Evolutionary conservation across 805 yeast species (phyloP).

Genomic region (Teunomyces pallodes): DNA sequence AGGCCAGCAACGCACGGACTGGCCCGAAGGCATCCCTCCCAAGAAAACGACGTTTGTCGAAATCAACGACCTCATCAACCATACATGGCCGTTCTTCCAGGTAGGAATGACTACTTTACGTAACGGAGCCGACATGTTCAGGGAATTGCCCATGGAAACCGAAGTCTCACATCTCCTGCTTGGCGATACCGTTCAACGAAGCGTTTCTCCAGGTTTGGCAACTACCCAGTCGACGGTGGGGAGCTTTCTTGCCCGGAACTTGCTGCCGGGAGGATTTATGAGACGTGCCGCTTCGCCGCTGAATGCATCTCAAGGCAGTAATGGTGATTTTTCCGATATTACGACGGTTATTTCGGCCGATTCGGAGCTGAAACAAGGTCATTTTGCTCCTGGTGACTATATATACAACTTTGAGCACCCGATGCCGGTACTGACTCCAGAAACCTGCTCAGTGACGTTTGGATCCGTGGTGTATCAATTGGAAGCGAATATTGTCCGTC

Average conservation of each 20-base stretch:
- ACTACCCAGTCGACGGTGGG: conserved; percentile 5
- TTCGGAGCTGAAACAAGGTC: conserved; percentile 25
- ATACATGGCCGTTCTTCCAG: conserved; percentile 87
- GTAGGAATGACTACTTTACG: conserved; percentile 22
- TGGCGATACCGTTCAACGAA: conserved; percentile 23
- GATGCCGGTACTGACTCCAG: conserved; percentile 79
- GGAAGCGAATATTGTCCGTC: conserved; percentile 67
- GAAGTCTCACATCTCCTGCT: conserved; percentile 38
- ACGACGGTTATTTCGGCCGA: conserved; percentile 18
- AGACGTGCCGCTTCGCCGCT: conserved; percentile 31
- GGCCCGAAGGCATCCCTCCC: conserved; percentile 99
- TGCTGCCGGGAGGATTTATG: conserved; percentile 27
- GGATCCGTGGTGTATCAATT: conserved; percentile 74
- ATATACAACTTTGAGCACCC: conserved; percentile 90
- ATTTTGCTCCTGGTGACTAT: conserved; percentile 84
- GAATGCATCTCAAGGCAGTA: conserved; percentile 14
- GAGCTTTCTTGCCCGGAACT: conserved; percentile 23
- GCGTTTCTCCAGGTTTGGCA: conserved; percentile 11
- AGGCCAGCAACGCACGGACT: conserved; percentile 78
- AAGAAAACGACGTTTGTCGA: conserved; percentile 68
- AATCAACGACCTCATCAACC: conserved; percentile 61
- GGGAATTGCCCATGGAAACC: conserved; percentile 25
- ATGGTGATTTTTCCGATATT: conserved; percentile 19
- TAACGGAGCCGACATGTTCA: conserved; percentile 49
- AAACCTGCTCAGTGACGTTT: conserved; percentile 71